Evolutionary conservation across 441 rosid species (phyloP), one percentile per base, ranked within the genome.

Genomic region (Erodium texanum): DNA sequence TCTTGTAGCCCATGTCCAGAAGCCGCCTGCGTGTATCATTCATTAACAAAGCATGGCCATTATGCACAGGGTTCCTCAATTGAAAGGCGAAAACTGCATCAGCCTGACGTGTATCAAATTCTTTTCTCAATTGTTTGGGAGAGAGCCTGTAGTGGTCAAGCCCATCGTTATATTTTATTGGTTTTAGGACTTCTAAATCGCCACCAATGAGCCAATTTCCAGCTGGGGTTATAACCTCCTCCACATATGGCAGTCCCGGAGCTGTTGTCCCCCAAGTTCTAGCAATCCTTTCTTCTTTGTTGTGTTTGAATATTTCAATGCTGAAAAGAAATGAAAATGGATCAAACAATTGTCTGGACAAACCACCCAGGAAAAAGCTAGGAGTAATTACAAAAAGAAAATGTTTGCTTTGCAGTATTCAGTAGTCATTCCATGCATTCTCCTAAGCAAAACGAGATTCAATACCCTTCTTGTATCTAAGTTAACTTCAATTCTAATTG

Each of bases 1-100:
- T 93, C 81, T 86, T 80, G 74, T 84, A 90, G 27, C 98, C 98
- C 96, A 90, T 89, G 64, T 93, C 96, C 27, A 90, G 89, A 75
- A 93, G 97, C 38, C 95, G 79, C 38, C 75, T 80, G 36, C 95
- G 90, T 32, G 97, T 93, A 81, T 93, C 96, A 20, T 88, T 90
- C 97, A 93, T 90, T 67, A 90, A 79, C 27, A 90, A 80, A 34
- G 97, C 98, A 59, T 93, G 98, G 50, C 98, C 98, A 74, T 93
- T 93, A 67, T 93, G 98, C n/a, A 93, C 98, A 9, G 97, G 98
- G 75, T 93, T 93, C 76, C 97, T 87, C 11, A 90, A 85, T 87
- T 93, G 98, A 79, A 90, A 90, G 69, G 97, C 96, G 77, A 93
- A 93, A 15, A 93, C 95, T n/a, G 96, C 97, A 83, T 93, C 99